Evolutionary conservation across 768 basidiomycete genomes (phyloP), one percentile per base, ranked within the genome.

Genomic region (Clathrus columnatus): DNA sequence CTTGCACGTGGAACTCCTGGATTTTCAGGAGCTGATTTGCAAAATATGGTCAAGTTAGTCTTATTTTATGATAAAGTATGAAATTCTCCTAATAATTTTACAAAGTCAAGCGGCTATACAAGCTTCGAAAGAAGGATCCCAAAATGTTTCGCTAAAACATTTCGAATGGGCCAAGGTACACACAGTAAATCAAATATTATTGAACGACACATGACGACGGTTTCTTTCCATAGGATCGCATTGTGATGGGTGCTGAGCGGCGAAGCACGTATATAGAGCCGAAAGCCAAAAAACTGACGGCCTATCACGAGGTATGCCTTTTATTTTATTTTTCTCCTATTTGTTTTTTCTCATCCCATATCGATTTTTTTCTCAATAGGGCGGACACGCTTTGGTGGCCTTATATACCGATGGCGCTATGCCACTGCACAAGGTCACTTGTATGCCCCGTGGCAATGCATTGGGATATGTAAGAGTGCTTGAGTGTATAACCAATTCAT

Each of bases 341-440:
- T 44, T 59, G 16, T 16, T 48, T 23, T 5, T 24, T 1, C 55
- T 24, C n/a, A 4, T 20, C 16, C 42, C 11, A 49, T 7, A 7
- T 24, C 10, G 6, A 42, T n/a, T 17, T 27, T 7, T 7, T 52
- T 57, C n/a, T n/a, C n/a, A n/a, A n/a, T 61, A 89, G 85, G 90
- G 89, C 58, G 93, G 91, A 30, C 93, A 97, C 68, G 91, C 94
- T 26, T 77, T 97, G n/a, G 84, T 93, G 23, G 93, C 95, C 5
- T 73, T 98, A 48, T 92, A 92, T 67, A 98, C 96, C 1, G 81
- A 89, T 59, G 95, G 94, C 49, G 92, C 94, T 43, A 92, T 93
- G 81, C 96, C 96, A 42, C 71, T 99, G 59, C 94, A 98, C 70
- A 96, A 96, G 73, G 95, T 98, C 29, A 98, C 95, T 23, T 96